Evolutionary conservation across 148 eudicot species (phyloP).

Genomic region (Selenicereus undatus): DNA sequence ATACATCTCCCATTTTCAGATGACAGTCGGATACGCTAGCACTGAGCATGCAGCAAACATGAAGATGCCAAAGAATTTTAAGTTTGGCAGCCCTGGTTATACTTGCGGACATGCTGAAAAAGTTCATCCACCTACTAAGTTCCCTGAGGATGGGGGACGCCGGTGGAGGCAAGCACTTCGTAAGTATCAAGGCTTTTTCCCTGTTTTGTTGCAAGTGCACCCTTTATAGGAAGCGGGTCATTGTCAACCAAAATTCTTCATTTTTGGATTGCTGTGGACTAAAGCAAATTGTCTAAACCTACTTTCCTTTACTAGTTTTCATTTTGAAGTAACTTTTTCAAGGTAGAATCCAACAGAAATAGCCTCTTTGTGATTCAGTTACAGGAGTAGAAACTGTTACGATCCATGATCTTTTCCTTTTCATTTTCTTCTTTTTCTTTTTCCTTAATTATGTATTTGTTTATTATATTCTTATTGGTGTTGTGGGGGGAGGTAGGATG

Average conservation of each 20-base stretch:
- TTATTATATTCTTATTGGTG: too few relatives aligned
- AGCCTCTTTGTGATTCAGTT: too few relatives aligned
- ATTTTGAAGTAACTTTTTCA: too few relatives aligned
- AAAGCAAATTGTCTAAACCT: background rate
- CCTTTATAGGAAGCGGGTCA: background rate
- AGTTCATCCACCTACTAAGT: conserved; percentile 54
- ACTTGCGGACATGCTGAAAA: conserved; percentile 50
- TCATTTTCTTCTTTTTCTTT: background rate
- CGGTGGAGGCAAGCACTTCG: conserved; percentile 69
- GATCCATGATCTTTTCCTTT: background rate
- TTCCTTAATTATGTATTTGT: too few relatives aligned
- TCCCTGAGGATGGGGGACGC: conserved; percentile 57
- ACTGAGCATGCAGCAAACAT: background rate
- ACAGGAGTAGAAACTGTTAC: too few relatives aligned
- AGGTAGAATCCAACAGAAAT: too few relatives aligned
- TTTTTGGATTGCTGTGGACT: background rate
- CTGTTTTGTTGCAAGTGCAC: too few relatives aligned
- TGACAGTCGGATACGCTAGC: conserved; percentile 40
- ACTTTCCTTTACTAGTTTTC: too few relatives aligned
- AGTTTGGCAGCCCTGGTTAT: conserved; percentile 60
- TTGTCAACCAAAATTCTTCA: background rate
- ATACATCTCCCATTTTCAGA: conserved; percentile 45
- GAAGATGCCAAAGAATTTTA: conserved; percentile 38
- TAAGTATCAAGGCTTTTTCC: conserved; percentile 24
- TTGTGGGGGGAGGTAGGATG: background rate